These are phyloP conservation scores for Mimosa bimucronata DNA, from an alignment of 306 rosid genomes.

Conservation along the genomic window DNA sequence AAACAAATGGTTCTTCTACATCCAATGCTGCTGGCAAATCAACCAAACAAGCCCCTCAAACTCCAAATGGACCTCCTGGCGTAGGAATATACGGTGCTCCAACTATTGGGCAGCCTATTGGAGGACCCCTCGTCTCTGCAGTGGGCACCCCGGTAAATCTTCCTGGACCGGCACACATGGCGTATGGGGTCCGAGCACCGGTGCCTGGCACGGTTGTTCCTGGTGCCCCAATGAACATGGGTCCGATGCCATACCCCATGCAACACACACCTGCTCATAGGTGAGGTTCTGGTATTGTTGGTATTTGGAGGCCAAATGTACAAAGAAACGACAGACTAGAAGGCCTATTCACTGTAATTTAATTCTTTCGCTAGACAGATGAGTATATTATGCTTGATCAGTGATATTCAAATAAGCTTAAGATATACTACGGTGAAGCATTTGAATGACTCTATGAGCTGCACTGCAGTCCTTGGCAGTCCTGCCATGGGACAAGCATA, in stretches of 20 bases:
- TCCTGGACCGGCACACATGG: constrained; percentile 65
- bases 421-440: constrained; percentile 31
- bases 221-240: constrained; percentile 80
- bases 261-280: constrained; percentile 73
- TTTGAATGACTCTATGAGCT: constrained; percentile 41
- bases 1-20: constrained; percentile 60
- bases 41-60: constrained; percentile 55
- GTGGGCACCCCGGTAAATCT: constrained; percentile 92
- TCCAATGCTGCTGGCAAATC: constrained; percentile 59
- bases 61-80: constrained; percentile 58
- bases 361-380: constrained; percentile 49
- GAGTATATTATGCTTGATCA: constrained; percentile 35
- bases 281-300: constrained; percentile 39
- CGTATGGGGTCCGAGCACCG: constrained; percentile 76
- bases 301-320: constrained; percentile 48
- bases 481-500: constrained; percentile 41
- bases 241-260: constrained; percentile 77
- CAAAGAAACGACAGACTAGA: constrained; percentile 51
- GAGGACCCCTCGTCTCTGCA: constrained; percentile 85
- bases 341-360: constrained; percentile 49
- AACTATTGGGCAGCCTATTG: constrained; percentile 88
- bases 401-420: constrained; percentile 44
- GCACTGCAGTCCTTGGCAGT: constrained; percentile 39
- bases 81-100: constrained; percentile 75
- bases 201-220: constrained; percentile 72